Conservation (phyloP, 148 eudicot genomes). For the Nepenthes mirabilis region DNA sequence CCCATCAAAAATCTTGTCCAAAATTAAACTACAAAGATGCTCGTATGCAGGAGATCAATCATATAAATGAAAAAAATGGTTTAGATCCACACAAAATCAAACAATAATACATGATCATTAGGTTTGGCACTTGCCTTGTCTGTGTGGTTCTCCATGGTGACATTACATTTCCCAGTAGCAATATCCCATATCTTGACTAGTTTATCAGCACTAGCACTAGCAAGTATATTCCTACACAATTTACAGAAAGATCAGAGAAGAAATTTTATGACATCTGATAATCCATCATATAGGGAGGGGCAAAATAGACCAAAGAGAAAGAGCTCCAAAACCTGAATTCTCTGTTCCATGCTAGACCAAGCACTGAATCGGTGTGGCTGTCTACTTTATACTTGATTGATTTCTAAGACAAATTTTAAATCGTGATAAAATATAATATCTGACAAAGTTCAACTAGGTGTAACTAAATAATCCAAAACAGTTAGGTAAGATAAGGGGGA, state of each 20-base stretch:
- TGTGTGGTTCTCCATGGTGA: slow-evolving; percentile 88
- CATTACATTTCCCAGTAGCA: slow-evolving; percentile 57
- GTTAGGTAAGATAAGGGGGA: too few relatives aligned
- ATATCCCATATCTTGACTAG: slow-evolving; percentile 92
- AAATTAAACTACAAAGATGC: too few relatives aligned
- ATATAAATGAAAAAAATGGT: too few relatives aligned
- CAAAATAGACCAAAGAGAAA: neutral
- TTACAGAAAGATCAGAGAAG: slow-evolving; percentile 1
- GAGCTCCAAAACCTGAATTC: slow-evolving; percentile 47
- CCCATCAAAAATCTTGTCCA: too few relatives aligned
- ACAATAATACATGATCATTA: neutral
- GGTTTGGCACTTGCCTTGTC: slow-evolving; percentile 51
- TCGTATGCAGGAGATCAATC: too few relatives aligned
- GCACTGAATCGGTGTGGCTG: slow-evolving; percentile 88
- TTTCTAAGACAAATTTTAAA: slow-evolving; percentile 23
- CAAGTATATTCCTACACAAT: slow-evolving; percentile 66
- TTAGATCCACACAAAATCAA: neutral
- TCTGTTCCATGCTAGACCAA: slow-evolving; percentile 95
- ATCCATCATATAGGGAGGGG: neutral
- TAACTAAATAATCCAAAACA: too few relatives aligned
- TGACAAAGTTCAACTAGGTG: too few relatives aligned
- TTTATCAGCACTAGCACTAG: slow-evolving; percentile 96
- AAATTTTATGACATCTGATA: too few relatives aligned
- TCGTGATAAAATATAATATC: too few relatives aligned
- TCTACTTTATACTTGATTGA: slow-evolving; percentile 66